Evolutionary conservation across 768 basidiomycete genomes (phyloP), one percentile per base, ranked within the genome.

Genomic region (Boletus pseudo-olivaceus): DNA sequence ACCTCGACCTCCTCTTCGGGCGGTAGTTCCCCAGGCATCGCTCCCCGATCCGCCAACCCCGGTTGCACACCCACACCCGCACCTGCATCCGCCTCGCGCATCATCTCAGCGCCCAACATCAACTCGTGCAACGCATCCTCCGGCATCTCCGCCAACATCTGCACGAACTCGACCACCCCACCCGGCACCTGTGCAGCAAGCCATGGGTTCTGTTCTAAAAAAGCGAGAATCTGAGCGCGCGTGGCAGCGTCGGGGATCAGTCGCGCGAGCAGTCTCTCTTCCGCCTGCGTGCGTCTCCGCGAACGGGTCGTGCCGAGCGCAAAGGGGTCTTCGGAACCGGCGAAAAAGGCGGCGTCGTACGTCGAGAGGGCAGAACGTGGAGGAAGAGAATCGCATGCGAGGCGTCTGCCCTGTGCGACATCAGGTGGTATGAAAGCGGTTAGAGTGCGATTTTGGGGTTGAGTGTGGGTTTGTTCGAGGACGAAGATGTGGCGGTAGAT

Each of bases 351-450:
- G 4, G 78, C 73, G 57, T 93, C 78, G 70, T 97, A 97, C 38
- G 62, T 66, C 33, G 78, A 87, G 2, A 83, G 63, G 3, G 79
- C 71, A 1, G 79, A 78, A 7, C 71, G 72, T 0, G 95, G 94
- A 0, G 95, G 93, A 3, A 96, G 74, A 1, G 95, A 94, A 64
- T 98, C 96, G 61, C 87, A 97, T 9, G 87, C 83, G 56, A 90
- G 74, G 7, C 82, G 77, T 51, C 82, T 80, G 12, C 71, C 73
- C 5, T 76, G 72, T 12, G 81, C 69, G 5, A 89, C 75, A 5
- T 73, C 62, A 12, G 76, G 73, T 0, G 91, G 90, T 48, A 95
- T 76, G 73, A 93, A 95, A 0, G 84, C 76, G 47, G 88, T 79
- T 10, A 91, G 74, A 8, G 76, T 73, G 26, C 76, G 78, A 8